Conservation (phyloP, 306 rosid genomes). For the Pyrus bretschneideri region DNA sequence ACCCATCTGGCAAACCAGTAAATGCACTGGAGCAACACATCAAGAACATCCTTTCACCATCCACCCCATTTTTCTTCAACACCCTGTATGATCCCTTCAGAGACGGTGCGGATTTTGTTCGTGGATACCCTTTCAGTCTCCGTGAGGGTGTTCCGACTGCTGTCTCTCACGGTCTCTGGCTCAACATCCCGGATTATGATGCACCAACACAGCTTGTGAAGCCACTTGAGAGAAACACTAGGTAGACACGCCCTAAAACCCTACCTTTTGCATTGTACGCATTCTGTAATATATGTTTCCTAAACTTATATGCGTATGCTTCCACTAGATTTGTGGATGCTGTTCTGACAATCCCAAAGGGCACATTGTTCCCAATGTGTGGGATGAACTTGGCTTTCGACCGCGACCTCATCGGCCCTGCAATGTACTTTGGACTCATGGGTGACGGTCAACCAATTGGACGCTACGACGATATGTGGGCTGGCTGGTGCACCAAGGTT, state of each 20-base stretch:
- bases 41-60: slow-evolving; percentile 48
- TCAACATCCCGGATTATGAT: slow-evolving; percentile 88
- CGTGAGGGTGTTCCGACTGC: slow-evolving; percentile 84
- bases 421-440: slow-evolving; percentile 96
- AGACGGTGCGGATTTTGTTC: slow-evolving; percentile 76
- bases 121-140: slow-evolving; percentile 89
- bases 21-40: slow-evolving; percentile 56
- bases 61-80: slow-evolving; percentile 53
- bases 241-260: slow-evolving; percentile 26
- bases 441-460: slow-evolving; percentile 95
- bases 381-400: slow-evolving; percentile 91
- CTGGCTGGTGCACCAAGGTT: slow-evolving; percentile 85
- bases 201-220: slow-evolving; percentile 93
- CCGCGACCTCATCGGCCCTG: slow-evolving; percentile 87
- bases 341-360: slow-evolving; percentile 56
- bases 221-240: slow-evolving; percentile 78
- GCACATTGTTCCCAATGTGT: slow-evolving; percentile 70
- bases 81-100: slow-evolving; percentile 66
- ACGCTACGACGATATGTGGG: slow-evolving; percentile 92
- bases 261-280: background rate
- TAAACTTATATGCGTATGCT: background rate
- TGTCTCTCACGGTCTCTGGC: slow-evolving; percentile 86
- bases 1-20: slow-evolving; percentile 39
- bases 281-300: background rate
- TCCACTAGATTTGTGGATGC: slow-evolving; percentile 48